These are phyloP conservation scores for Colletotrichum orbiculare DNA, from an alignment of 2,329 filamentous ascomycete genomes.

Conservation along the genomic window DNA sequence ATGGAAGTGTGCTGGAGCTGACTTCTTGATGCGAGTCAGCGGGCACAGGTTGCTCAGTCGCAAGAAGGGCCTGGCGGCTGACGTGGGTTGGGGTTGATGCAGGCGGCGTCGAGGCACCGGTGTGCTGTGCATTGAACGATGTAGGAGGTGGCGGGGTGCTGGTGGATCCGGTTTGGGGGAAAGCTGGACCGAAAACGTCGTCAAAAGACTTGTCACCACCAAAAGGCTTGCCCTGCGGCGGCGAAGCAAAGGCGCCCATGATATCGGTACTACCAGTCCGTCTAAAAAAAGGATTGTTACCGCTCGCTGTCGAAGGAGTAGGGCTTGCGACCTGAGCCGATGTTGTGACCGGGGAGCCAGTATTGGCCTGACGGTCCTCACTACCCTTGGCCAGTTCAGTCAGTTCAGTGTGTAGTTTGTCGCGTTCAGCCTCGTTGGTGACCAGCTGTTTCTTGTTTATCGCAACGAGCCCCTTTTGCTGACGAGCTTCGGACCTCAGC, in stretches of 20 bases:
- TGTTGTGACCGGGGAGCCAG: constrained; percentile 59
- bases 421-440: constrained; percentile 88
- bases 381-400: constrained; percentile 73
- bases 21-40: constrained; percentile 83
- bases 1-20: constrained; percentile 79
- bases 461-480: constrained; percentile 94
- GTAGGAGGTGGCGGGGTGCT: constrained; percentile 61
- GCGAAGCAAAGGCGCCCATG: constrained; percentile 63
- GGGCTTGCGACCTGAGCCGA: constrained; percentile 74
- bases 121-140: constrained; percentile 72
- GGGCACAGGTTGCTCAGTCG: constrained; percentile 68
- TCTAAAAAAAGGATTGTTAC: constrained; percentile 96
- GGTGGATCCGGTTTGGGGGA: constrained; percentile 56
- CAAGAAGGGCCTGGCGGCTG: constrained; percentile 69
- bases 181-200: constrained; percentile 83
- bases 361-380: constrained; percentile 67
- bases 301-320: constrained; percentile 74
- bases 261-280: constrained; percentile 71
- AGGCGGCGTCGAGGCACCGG: constrained; percentile 65
- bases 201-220: constrained; percentile 80
- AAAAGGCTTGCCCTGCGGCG: constrained; percentile 55
- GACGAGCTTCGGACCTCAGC: constrained; percentile 88
- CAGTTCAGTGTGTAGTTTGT: constrained; percentile 86
- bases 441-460: constrained; percentile 98
- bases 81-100: constrained; percentile 69